Evolutionary conservation across 1,139 yeast genomes (phyloP).

Genomic region (Geotrichum reessii): DNA sequence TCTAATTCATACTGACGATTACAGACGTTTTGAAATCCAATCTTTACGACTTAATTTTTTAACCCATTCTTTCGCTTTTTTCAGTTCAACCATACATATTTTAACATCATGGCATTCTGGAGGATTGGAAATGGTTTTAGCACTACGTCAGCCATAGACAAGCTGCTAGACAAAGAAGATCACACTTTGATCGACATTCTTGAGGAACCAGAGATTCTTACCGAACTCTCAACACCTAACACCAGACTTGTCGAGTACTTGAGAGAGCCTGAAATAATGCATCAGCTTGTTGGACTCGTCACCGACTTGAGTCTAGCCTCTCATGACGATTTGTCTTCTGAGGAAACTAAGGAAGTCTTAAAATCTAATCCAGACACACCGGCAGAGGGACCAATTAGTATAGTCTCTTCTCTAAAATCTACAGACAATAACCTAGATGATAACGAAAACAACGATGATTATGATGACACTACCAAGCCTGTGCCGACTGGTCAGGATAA

Average conservation of each 20-base stretch:
- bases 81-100: neutral
- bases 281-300: slow-evolving; percentile 61
- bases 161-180: slow-evolving; percentile 57
- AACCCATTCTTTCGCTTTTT: neutral
- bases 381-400: neutral
- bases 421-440: slow-evolving; percentile 30
- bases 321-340: neutral
- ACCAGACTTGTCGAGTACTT: slow-evolving; percentile 74
- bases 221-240: slow-evolving; percentile 78
- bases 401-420: slow-evolving; percentile 7
- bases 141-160: slow-evolving; percentile 66
- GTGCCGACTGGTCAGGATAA: slow-evolving; percentile 8
- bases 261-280: slow-evolving; percentile 64
- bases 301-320: slow-evolving; percentile 35
- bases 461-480: slow-evolving; percentile 6
- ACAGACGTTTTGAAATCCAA: neutral
- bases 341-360: neutral
- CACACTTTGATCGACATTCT: slow-evolving; percentile 58
- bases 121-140: slow-evolving; percentile 82
- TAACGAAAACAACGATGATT: slow-evolving; percentile 18
- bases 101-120: slow-evolving; percentile 60
- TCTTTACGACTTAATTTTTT: neutral
- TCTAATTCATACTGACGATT: neutral
- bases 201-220: slow-evolving; percentile 81
- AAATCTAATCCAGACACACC: neutral